phyloP scores from a whole-genome alignment of 345 rosid genomes.

The Excoecaria cochinchinensis region DNA sequence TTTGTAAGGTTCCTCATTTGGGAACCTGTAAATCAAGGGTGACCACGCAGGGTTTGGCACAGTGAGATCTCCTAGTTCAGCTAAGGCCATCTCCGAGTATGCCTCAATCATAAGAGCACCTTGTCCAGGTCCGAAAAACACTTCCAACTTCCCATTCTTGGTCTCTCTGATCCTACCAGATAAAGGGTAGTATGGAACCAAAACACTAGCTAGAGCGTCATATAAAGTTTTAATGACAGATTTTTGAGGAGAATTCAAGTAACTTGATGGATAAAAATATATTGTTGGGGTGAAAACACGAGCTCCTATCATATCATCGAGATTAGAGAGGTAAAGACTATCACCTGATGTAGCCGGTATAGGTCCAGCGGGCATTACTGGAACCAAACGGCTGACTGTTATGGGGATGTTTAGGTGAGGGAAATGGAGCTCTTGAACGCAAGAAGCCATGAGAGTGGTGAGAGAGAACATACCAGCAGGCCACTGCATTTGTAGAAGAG shows the following conservation, averaged over 20 bases:
- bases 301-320: constrained; percentile 73
- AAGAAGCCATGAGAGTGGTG: constrained; percentile 50
- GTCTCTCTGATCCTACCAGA: constrained; percentile 75
- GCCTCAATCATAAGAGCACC: constrained; percentile 83
- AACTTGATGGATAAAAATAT: constrained; percentile 51
- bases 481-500: constrained; percentile 24
- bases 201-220: constrained; percentile 55
- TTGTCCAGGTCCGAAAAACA: constrained; percentile 66
- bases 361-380: constrained; percentile 58
- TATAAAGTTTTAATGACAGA: constrained; percentile 37
- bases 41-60: constrained; percentile 92
- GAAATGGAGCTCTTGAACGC: constrained; percentile 63
- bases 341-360: constrained; percentile 45
- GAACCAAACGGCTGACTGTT: constrained; percentile 28
- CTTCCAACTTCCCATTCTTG: constrained; percentile 62
- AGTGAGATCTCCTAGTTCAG: constrained; percentile 69
- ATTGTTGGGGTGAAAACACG: constrained; percentile 88
- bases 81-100: constrained; percentile 44
- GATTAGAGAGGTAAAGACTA: constrained; percentile 80
- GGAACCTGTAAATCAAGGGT: constrained; percentile 61
- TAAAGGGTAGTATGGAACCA: constrained; percentile 84
- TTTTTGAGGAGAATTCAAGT: constrained; percentile 15
- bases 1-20: constrained; percentile 73
- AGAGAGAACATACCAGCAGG: constrained; percentile 5
- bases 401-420: constrained; percentile 47